Base-by-base conservation (phyloP, 345 rosid genomes). In the Sisymbrium altissimum region DNA sequence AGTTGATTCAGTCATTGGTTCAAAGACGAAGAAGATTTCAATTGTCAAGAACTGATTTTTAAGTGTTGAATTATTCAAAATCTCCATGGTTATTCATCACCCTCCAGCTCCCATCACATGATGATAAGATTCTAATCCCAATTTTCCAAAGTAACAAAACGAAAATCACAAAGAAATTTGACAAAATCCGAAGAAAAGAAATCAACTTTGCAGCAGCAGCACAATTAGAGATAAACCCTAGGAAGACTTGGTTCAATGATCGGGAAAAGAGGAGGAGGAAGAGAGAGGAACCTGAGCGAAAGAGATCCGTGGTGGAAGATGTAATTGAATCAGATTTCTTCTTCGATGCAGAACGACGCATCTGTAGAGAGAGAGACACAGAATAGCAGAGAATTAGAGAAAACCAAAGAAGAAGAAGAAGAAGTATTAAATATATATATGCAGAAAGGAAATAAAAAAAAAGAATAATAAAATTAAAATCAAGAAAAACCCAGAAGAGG, bases 261-360 rank as follows among this genome's bases (percentile, higher is more conserved):
- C 15, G 27, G 44, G 54, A 15, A 17, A 13, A 8, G 38, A 13
- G 6, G 44, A 71, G 3, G 4, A 27, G 29, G 3, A 7, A 2
- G 5, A 71, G n/a, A n/a, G 17, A 17, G 61, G 29, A 76, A 91
- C 99, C 93, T 69, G 96, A 86, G 80, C 99, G 97, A 73, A 88
- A 89, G 84, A 89, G 97, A 92, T 92, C 97, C 80, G 93, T 55
- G 61, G 96, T 80, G 9, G 96, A 82, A 73, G 84, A 73, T 72
- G 83, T 55, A 68, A 86, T 75, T 36, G 89, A 79, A 52, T 85
- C 52, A 43, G 92, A 71, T 79, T 87, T 92, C 84, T 87, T 92
- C 84, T 82, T 92, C 19, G 91, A 66, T 70, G 87, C 72, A 73
- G 92, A 87, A 44, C 94, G 97, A 84, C 97, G 97, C 99, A 95